Conservation (phyloP, 805 yeast genomes). For the Nakazawaea ambrosiae region DNA sequence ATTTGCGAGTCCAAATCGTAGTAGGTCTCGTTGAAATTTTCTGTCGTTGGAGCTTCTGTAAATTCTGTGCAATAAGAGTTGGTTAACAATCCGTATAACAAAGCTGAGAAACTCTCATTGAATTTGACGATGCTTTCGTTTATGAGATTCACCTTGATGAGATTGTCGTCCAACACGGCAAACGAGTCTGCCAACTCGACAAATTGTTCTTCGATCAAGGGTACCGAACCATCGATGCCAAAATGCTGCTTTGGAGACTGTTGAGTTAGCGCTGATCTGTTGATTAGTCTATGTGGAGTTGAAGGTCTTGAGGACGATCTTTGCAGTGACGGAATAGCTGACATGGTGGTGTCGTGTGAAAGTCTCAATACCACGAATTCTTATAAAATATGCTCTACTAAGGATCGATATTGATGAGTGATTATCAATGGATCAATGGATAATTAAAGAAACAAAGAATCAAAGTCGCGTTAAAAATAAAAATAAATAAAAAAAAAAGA, state of each 20-base stretch:
- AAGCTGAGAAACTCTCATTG: constrained; percentile 37
- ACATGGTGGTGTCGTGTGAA: not conserved
- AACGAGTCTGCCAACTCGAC: constrained; percentile 28
- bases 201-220: constrained; percentile 30
- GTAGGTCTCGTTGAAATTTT: constrained; percentile 3
- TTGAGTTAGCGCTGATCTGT: constrained; percentile 21
- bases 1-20: constrained; percentile 6
- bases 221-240: constrained; percentile 27
- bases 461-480: too few species aligned
- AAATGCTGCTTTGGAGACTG: constrained; percentile 34
- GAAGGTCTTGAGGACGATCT: constrained; percentile 10
- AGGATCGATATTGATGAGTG: too few species aligned
- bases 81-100: constrained; percentile 36
- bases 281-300: constrained; percentile 14
- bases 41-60: constrained; percentile 10
- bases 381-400: not conserved
- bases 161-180: constrained; percentile 28
- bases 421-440: not conserved
- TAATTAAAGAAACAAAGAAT: too few species aligned
- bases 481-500: not conserved
- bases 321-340: not conserved
- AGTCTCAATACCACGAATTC: not conserved
- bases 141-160: constrained; percentile 26
- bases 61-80: constrained; percentile 41
- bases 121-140: constrained; percentile 29